phyloP scores from a whole-genome alignment of 495 filamentous ascomycete species.

The Glarea lozoyensis region DNA sequence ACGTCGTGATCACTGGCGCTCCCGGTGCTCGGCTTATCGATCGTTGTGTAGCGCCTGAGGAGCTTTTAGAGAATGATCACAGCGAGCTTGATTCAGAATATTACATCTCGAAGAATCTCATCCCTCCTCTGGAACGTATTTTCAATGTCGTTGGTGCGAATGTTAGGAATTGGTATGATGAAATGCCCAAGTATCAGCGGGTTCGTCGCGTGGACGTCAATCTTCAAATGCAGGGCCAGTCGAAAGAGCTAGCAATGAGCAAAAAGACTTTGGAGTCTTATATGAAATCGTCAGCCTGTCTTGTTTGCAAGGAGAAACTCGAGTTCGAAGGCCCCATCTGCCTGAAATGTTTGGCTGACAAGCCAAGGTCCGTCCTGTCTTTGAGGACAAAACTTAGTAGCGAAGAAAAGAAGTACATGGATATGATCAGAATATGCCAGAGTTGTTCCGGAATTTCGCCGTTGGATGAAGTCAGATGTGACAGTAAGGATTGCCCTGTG shows the following conservation, averaged over 20 bases:
- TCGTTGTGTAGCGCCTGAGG: conserved; percentile 81
- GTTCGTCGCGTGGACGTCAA: conserved; percentile 49
- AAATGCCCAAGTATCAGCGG: conserved; percentile 86
- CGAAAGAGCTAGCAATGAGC: conserved; percentile 21
- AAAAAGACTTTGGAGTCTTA: conserved; percentile 79
- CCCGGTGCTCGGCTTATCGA: conserved; percentile 82
- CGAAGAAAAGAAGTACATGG: conserved; percentile 53
- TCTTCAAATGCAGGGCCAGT: conserved; percentile 20
- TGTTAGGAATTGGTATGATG: conserved; percentile 85
- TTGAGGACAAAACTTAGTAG: conserved; percentile 50
- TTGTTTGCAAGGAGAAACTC: conserved; percentile 65
- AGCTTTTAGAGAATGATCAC: conserved; percentile 63
- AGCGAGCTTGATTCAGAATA: conserved; percentile 92
- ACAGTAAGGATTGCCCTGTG: conserved; percentile 86
- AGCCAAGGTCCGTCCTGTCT: conserved; percentile 48
- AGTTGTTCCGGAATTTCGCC: conserved; percentile 68
- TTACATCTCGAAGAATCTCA: conserved; percentile 92
- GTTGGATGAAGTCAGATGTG: conserved; percentile 70
- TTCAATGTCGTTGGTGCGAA: conserved; percentile 96
- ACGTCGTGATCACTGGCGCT: conserved; percentile 82
- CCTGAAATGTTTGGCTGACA: conserved; percentile 44
- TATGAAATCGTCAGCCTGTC: conserved; percentile 68
- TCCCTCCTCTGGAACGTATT: conserved; percentile 90
- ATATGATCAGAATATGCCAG: conserved; percentile 70
- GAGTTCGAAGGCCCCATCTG: conserved; percentile 52